A percentile compares a stretch with the other conserved stretches of the same genome.
Conservation (phyloP, 768 basidiomycete genomes). For the Podaxis sp. region DNA sequence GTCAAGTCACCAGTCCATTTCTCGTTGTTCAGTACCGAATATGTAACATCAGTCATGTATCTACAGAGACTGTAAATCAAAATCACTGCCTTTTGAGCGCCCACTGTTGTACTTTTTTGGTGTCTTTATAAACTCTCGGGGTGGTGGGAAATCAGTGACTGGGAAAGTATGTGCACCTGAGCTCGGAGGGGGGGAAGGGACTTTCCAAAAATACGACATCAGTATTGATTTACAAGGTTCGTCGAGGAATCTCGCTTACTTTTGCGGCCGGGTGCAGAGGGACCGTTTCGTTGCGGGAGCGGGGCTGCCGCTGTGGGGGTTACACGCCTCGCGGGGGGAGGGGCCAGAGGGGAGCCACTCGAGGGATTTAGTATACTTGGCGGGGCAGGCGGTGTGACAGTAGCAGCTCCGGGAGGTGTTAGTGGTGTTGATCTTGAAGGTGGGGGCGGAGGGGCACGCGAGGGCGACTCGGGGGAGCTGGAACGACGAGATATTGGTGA, state of each 20-base stretch:
- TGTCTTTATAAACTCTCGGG: conserved; percentile 56
- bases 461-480: conserved; percentile 8
- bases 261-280: conserved; percentile 40
- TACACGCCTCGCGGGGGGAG: conserved; percentile 27
- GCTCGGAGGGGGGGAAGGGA: conserved; percentile 55
- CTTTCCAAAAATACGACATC: conserved; percentile 24
- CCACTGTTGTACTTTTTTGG: conserved; percentile 64
- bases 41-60: not conserved
- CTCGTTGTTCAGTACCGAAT: not conserved
- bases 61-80: conserved; percentile 50
- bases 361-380: conserved; percentile 33
- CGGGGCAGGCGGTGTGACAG: conserved; percentile 35
- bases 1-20: not conserved
- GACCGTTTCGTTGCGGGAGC: conserved; percentile 16
- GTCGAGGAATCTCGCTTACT: conserved; percentile 38
- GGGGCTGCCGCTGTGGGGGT: conserved; percentile 21
- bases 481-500: conserved; percentile 3
- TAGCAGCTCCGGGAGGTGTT: conserved; percentile 25
- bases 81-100: conserved; percentile 67
- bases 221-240: conserved; percentile 17
- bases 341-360: conserved; percentile 28
- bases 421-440: conserved; percentile 25
- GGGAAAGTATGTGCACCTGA: conserved; percentile 74
- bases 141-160: conserved; percentile 75
- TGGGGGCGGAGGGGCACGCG: conserved; percentile 14